Evolutionary conservation across 495 filamentous ascomycete species (phyloP), one percentile per base, ranked within the genome.

Genomic region (Talaromyces nanjingensis): DNA sequence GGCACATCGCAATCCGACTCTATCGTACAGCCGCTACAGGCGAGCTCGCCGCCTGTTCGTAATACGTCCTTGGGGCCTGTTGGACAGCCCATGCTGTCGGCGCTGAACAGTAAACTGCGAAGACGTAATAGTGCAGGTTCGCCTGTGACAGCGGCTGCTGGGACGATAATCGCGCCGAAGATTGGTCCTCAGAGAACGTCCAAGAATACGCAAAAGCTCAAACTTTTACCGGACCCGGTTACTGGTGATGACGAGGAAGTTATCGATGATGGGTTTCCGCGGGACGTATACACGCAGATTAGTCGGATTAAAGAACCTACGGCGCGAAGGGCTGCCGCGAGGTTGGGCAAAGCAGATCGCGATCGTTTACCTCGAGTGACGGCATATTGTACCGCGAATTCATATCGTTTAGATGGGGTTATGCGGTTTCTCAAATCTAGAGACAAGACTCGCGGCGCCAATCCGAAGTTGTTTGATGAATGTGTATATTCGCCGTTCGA

Each of bases 281-380:
- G 94, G 61, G 94, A 98, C 73, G 94, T 98, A 14, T 98, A 98
- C 75, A 91, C 91, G 14, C 94, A 98, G 73, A 89, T 86, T 82
- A 96, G 83, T 77, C 87, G 96, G 37, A 98, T 98, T 75, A 98
- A 97, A 74, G 94, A 98, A 72, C 92, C 92, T 2, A 96, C 91
- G 1, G 93, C 94, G 12, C 80, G 94, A 60, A 85, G 94, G 65
- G 96, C 97, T 82, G 94, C 94, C 25, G 96, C 96, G 37, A 79
- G 92, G 62, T 75, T 98, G 25, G 96, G 96, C 37, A 98, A 97
- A 69, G 93, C 92, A 39, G 94, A 98, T 70, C 84, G 94, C 45
- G 89, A 92, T 60, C 83, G 86, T 65, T 77, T 98, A 55, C 94
- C 94, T 2, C 79, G 94, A 61, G 94, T 98, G 4, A 97, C 94